A percentile compares a stretch with the other conserved stretches of the same genome.
These are phyloP conservation scores for Kazachstania martiniae DNA, from an alignment of 805 yeast species.

Conservation along the genomic window DNA sequence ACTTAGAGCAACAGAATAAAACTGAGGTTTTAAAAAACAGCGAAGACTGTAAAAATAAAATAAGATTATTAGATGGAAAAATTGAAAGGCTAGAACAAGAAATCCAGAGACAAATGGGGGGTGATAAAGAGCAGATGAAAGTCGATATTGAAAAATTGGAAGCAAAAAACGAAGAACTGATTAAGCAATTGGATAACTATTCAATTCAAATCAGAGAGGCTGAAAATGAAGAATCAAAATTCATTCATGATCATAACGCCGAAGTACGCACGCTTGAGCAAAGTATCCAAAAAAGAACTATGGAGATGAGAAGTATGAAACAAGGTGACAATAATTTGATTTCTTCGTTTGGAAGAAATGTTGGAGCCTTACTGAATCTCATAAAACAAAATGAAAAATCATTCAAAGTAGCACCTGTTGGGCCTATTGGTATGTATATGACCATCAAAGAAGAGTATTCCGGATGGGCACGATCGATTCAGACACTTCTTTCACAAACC, in stretches of 20 bases:
- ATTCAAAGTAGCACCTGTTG: conserved; percentile 50
- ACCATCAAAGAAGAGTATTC: conserved; percentile 43
- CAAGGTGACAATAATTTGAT: conserved; percentile 24
- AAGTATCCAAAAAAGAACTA: conserved; percentile 8
- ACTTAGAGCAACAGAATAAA: conserved; percentile 15
- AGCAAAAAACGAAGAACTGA: conserved; percentile 6
- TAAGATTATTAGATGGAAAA: conserved; percentile 10
- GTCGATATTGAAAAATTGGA: conserved; percentile 8
- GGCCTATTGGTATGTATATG: conserved; percentile 66
- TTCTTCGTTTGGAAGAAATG: conserved; percentile 41
- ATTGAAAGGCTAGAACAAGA: conserved; percentile 20
- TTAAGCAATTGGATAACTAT: conserved; percentile 4
- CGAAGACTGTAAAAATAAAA: conserved; percentile 13
- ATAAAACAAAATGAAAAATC: conserved; percentile 27
- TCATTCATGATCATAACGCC: conserved; percentile 6
- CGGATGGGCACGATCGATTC: conserved; percentile 52
- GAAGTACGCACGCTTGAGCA: no score
- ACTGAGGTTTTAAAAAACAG: conserved; percentile 13
- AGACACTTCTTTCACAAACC: conserved; percentile 38
- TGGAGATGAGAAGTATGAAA: conserved; percentile 20
- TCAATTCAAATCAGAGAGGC: conserved; percentile 8
- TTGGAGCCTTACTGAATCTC: conserved; percentile 32
- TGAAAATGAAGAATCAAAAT: conserved; percentile 6
- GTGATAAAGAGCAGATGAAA: conserved; percentile 21
- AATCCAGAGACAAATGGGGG: conserved; percentile 22